phyloP scores from a whole-genome alignment of 306 rosid species.

The Lagenaria siceraria region DNA sequence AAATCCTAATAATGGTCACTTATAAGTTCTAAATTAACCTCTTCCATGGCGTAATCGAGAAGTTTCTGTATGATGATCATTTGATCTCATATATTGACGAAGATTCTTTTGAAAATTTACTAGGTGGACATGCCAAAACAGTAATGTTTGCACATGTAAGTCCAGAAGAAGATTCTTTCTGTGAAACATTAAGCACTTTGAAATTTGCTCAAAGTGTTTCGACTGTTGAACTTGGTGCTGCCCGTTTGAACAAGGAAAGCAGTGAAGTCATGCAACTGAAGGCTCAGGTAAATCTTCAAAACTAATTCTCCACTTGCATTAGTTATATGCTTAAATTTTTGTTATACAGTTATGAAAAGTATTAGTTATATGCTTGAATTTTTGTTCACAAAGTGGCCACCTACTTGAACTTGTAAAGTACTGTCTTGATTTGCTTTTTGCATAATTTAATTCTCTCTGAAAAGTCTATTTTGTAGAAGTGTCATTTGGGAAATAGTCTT shows the following conservation, averaged over 20 bases:
- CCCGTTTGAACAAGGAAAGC: slow-evolving; percentile 65
- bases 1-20: not conserved
- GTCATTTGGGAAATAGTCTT: no score
- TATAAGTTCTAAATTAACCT: not conserved
- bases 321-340: not conserved
- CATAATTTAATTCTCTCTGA: not conserved
- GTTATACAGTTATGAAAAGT: not conserved
- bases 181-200: slow-evolving; percentile 75
- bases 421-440: not conserved
- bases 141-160: slow-evolving; percentile 94
- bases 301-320: not conserved
- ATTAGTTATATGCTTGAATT: not conserved
- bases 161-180: slow-evolving; percentile 77
- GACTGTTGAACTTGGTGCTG: slow-evolving; percentile 76
- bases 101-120: slow-evolving; percentile 13
- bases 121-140: slow-evolving; percentile 95
- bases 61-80: not conserved
- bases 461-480: no score
- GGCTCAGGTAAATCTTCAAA: slow-evolving; percentile 45
- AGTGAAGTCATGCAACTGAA: slow-evolving; percentile 70
- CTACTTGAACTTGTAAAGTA: not conserved
- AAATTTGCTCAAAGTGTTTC: slow-evolving; percentile 94
- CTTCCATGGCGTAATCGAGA: not conserved
- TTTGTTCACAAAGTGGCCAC: not conserved
- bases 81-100: not conserved